Evolutionary conservation across 2,329 filamentous ascomycete genomes (phyloP), one percentile per base, ranked within the genome.

Genomic region (Arthrobotrys musiformis): DNA sequence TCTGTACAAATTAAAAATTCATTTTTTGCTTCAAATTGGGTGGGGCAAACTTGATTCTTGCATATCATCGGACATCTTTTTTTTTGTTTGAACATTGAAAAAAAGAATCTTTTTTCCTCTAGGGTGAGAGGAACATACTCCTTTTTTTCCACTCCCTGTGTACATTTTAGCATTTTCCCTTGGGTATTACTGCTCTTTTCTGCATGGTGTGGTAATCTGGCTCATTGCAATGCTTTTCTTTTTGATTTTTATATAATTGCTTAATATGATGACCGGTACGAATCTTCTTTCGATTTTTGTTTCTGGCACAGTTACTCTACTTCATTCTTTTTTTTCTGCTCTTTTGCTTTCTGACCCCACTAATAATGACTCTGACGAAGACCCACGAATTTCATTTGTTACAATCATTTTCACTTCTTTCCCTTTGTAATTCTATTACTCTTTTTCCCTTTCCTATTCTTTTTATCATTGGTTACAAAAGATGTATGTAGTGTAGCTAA

Each of bases 21-120:
- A 30, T 37, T 40, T 80, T 82, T 83, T 82, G 82, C 80, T 82
- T 83, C 82, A 81, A 81, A 82, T 79, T 79, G 76, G 79, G 80
- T 80, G 80, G 80, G 54, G 79, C 79, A 81, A 80, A 79, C 15
- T 67, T 58, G 19, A 35, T 62, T 70, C 33, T 19, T 61, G 52
- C 44, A 61, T 26, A 42, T 48, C 37, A 35, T 70, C 17, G 28
- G 54, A n/a, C 19, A n/a, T n/a, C n/a, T n/a, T n/a, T n/a, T n/a
- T n/a, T n/a, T 28, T 42, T 26, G 61, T 37, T 40, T 52, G 17
- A 28, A 58, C 22, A 30, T 28, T 62, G 40, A 70, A 61, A 70
- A 58, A 75, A 68, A 69, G 35, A 52, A 22, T 54, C 33, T 68
- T 74, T 66, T 70, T 44, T 44, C 37, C 19, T 69, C 33, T 66